phyloP scores from a whole-genome alignment of 345 rosid genomes.

The Eucalyptus tenuipes region DNA sequence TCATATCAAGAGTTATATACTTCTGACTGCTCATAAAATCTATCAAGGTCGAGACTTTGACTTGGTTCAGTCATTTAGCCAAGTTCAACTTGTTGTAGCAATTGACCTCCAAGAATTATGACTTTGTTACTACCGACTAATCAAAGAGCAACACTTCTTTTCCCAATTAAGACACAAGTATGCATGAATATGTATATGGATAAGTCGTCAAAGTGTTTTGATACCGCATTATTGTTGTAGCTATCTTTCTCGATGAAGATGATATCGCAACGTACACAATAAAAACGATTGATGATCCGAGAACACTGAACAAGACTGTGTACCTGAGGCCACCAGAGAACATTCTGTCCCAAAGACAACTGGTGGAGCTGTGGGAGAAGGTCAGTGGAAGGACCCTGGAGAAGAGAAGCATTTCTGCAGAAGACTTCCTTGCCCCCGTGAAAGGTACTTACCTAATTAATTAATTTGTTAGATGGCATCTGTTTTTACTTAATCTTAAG shows the following conservation, averaged over 20 bases:
- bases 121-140: neutral
- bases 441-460: slow-evolving; percentile 12
- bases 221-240: slow-evolving; percentile 6
- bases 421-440: slow-evolving; percentile 62
- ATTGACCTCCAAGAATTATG: neutral
- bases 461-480: neutral
- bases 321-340: slow-evolving; percentile 47
- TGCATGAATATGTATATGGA: neutral
- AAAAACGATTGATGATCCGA: slow-evolving; percentile 63
- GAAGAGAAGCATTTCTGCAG: slow-evolving; percentile 25
- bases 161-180: neutral
- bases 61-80: neutral
- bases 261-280: slow-evolving; percentile 64
- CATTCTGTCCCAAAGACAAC: slow-evolving; percentile 44
- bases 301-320: slow-evolving; percentile 56
- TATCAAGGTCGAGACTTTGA: neutral
- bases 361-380: slow-evolving; percentile 67
- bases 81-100: neutral
- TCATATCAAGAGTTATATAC: neutral
- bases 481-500: neutral
- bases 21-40: neutral
- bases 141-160: neutral
- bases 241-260: slow-evolving; percentile 51
- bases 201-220: neutral
- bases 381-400: slow-evolving; percentile 32